Evolutionary conservation across 176 grass and related monocot genomes (phyloP).

Genomic region (Calamus simplicifolius): DNA sequence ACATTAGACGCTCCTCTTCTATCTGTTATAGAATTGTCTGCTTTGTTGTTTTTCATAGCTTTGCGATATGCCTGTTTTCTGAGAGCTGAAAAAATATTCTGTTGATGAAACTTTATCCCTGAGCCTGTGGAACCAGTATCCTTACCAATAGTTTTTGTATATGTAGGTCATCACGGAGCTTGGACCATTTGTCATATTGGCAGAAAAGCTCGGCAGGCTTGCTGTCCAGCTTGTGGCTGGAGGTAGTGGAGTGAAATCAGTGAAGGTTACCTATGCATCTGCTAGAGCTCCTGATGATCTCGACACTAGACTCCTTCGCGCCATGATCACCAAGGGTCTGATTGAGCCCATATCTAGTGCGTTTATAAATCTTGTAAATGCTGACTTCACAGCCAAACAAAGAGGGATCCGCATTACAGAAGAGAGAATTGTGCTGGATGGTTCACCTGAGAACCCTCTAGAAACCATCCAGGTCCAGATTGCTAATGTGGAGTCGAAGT

Average conservation of each 20-base stretch:
- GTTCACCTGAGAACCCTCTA: slow-evolving; percentile 57
- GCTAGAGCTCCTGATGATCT: slow-evolving; percentile 71
- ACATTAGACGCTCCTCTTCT: too few relatives aligned
- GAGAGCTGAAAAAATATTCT: too few relatives aligned
- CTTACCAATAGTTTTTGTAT: background rate
- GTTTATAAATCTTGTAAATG: slow-evolving; percentile 83
- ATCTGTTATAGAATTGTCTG: too few relatives aligned
- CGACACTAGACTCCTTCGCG: slow-evolving; percentile 75
- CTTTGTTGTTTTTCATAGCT: too few relatives aligned
- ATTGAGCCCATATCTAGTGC: slow-evolving; percentile 75
- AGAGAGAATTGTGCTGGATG: slow-evolving; percentile 63
- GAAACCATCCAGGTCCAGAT: slow-evolving; percentile 77
- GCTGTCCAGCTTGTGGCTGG: slow-evolving; percentile 83
- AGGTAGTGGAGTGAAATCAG: slow-evolving; percentile 77
- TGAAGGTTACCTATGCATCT: slow-evolving; percentile 77
- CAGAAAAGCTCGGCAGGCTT: slow-evolving; percentile 74
- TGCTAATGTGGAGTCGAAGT: slow-evolving; percentile 63
- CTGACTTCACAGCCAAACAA: slow-evolving; percentile 77
- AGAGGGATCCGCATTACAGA: slow-evolving; percentile 65
- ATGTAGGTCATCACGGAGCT: slow-evolving; percentile 74
- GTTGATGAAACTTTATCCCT: too few relatives aligned
- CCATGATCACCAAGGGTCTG: slow-evolving; percentile 92
- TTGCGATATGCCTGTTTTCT: too few relatives aligned
- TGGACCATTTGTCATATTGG: slow-evolving; percentile 68
- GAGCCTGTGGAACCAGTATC: background rate